Conservation (phyloP, 2,329 filamentous ascomycete genomes). For the Myriosclerotinia scirpicola region DNA sequence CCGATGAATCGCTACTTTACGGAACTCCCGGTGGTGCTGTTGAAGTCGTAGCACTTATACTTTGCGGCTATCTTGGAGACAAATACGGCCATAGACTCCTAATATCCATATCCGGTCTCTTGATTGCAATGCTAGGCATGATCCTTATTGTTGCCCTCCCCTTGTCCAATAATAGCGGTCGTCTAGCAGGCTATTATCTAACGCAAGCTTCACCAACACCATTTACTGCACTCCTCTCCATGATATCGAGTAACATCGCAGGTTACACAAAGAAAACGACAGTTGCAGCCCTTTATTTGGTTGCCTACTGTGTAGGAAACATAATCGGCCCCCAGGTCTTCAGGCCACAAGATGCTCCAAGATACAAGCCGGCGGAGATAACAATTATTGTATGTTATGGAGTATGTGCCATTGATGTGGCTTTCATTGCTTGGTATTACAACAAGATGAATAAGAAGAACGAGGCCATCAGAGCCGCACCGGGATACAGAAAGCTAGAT, state of each 20-base stretch:
- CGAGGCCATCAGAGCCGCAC: slow-evolving; percentile 28
- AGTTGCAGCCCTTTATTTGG: slow-evolving; percentile 46
- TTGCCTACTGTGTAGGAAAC: slow-evolving; percentile 54
- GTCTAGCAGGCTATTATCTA: slow-evolving; percentile 44
- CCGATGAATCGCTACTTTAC: slow-evolving; percentile 38
- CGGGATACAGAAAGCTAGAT: slow-evolving; percentile 36
- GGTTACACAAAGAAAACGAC: slow-evolving; percentile 53
- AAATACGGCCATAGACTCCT: slow-evolving; percentile 37
- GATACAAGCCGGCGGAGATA: slow-evolving; percentile 43
- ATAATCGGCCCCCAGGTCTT: slow-evolving; percentile 49
- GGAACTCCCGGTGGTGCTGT: slow-evolving; percentile 38
- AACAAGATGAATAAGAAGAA: slow-evolving; percentile 36
- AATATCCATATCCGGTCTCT: slow-evolving; percentile 41
- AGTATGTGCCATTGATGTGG: slow-evolving; percentile 31
- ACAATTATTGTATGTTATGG: slow-evolving; percentile 47
- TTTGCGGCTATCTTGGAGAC: slow-evolving; percentile 36
- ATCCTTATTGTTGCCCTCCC: slow-evolving; percentile 43
- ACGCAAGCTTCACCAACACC: slow-evolving; percentile 60
- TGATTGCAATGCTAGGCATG: slow-evolving; percentile 41
- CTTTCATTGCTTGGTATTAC: slow-evolving; percentile 36
- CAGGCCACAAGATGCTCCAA: slow-evolving; percentile 49
- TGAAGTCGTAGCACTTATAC: slow-evolving; percentile 36
- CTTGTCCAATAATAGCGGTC: slow-evolving; percentile 42
- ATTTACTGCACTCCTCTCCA: slow-evolving; percentile 39
- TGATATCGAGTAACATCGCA: slow-evolving; percentile 48